phyloP scores from a whole-genome alignment of 2,329 filamentous ascomycete species.

The Fusarium metavorans region DNA sequence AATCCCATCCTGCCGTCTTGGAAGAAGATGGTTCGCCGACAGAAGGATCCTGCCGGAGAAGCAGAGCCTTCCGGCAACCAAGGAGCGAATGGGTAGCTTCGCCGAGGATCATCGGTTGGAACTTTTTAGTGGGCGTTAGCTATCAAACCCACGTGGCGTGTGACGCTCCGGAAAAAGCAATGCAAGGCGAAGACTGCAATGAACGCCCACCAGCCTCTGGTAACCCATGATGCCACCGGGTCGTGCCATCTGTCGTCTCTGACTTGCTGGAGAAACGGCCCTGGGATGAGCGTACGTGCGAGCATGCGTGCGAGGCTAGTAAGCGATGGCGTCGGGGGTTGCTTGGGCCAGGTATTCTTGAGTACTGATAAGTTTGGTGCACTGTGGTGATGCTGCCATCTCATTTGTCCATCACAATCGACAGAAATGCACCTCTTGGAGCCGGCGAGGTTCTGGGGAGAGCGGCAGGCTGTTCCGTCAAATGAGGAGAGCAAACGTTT shows the following conservation, averaged over 20 bases:
- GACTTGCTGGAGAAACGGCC: slow-evolving; percentile 16
- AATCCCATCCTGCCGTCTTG: background rate
- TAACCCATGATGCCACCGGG: slow-evolving; percentile 12
- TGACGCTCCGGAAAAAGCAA: slow-evolving; percentile 32
- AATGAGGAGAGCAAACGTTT: slow-evolving; percentile 20
- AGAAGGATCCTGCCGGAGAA: slow-evolving; percentile 3
- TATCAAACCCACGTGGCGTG: slow-evolving; percentile 43
- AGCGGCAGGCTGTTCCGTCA: slow-evolving; percentile 25
- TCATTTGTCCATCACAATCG: slow-evolving; percentile 41
- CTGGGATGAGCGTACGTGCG: slow-evolving; percentile 7
- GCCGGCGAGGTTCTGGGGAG: slow-evolving; percentile 18
- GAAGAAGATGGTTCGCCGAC: background rate
- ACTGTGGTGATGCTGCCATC: slow-evolving; percentile 36
- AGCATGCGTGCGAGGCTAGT: slow-evolving; percentile 31
- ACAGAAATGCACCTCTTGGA: slow-evolving; percentile 33
- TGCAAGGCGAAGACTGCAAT: slow-evolving; percentile 19
- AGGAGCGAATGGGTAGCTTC: slow-evolving; percentile 12
- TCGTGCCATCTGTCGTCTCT: slow-evolving; percentile 23
- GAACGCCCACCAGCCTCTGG: slow-evolving; percentile 7
- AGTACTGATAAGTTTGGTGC: slow-evolving; percentile 40
- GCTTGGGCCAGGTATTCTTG: slow-evolving; percentile 36
- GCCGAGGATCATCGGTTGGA: slow-evolving; percentile 30
- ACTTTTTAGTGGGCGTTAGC: slow-evolving; percentile 28
- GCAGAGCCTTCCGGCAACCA: background rate
- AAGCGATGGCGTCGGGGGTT: slow-evolving; percentile 37